Conservation (phyloP, 805 yeast species). For the Kodamaea restingae region DNA sequence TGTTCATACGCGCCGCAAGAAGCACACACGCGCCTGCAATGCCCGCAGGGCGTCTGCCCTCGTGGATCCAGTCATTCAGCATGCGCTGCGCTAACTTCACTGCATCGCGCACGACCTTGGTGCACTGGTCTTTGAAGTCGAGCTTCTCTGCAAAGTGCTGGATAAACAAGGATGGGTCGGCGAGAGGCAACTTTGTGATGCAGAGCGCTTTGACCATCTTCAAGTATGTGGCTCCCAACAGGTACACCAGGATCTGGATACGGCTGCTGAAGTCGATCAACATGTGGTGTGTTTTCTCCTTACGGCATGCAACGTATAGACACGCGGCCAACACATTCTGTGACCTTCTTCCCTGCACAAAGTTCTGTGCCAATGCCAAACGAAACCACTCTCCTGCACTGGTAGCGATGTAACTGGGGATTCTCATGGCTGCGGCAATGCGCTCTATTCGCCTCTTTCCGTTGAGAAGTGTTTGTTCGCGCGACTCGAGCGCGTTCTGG, state of each 20-base stretch:
- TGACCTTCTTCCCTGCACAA: slow-evolving; percentile 95
- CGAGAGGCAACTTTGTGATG: slow-evolving; percentile 73
- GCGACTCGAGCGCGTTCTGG: slow-evolving; percentile 72
- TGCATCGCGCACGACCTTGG: slow-evolving; percentile 84
- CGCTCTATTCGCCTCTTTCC: slow-evolving; percentile 76
- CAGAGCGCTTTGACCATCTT: slow-evolving; percentile 86
- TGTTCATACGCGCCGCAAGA: slow-evolving; percentile 95
- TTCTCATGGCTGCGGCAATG: slow-evolving; percentile 71
- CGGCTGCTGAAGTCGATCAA: slow-evolving; percentile 90
- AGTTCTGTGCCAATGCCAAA: slow-evolving; percentile 78
- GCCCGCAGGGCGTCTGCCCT: slow-evolving; percentile 98
- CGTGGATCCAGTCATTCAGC: slow-evolving; percentile 94
- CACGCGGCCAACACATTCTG: slow-evolving; percentile 96
- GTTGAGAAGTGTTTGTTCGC: slow-evolving; percentile 84
- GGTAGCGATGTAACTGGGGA: slow-evolving; percentile 81
- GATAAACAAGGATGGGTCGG: slow-evolving; percentile 91
- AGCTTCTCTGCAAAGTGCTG: slow-evolving; percentile 90
- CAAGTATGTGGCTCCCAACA: slow-evolving; percentile 92
- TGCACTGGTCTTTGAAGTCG: slow-evolving; percentile 69
- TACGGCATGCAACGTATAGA: slow-evolving; percentile 89
- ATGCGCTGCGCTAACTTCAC: slow-evolving; percentile 80
- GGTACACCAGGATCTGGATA: slow-evolving; percentile 85
- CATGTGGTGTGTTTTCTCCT: slow-evolving; percentile 89
- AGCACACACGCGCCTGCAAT: slow-evolving; percentile 95
- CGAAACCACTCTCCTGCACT: slow-evolving; percentile 88